Percentiles rank a stretch among this genome's conserved stretches.
phyloP scores from a whole-genome alignment of 2,329 filamentous ascomycete genomes.

The Paraphaeosphaeria sporulosa region DNA sequence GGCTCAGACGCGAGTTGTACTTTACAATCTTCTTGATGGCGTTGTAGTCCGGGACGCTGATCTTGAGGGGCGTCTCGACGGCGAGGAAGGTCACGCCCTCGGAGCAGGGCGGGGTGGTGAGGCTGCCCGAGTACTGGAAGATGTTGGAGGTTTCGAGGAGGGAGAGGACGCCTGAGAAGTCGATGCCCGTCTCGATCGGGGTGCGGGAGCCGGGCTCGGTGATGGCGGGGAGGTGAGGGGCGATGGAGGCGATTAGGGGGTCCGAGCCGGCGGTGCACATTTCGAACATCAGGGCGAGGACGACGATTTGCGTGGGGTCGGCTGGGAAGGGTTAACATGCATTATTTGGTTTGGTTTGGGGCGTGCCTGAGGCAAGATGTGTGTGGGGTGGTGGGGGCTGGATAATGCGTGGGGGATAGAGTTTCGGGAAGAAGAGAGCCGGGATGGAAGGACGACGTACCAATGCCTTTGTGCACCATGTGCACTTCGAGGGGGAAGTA shows the following conservation, averaged over 20 bases:
- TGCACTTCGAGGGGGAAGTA: slow-evolving; percentile 61
- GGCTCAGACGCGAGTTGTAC: slow-evolving; percentile 64
- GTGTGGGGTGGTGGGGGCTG: slow-evolving; percentile 4
- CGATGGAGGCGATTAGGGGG: slow-evolving; percentile 40
- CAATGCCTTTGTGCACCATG: slow-evolving; percentile 63
- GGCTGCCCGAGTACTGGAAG: slow-evolving; percentile 64
- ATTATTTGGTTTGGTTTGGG: slow-evolving; percentile 10
- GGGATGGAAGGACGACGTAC: slow-evolving; percentile 37
- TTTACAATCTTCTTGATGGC: slow-evolving; percentile 60
- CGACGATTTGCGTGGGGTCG: slow-evolving; percentile 46
- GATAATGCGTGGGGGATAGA: slow-evolving; percentile 1
- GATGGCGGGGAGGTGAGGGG: slow-evolving; percentile 49
- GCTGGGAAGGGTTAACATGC: slow-evolving; percentile 24
- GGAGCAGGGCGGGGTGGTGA: slow-evolving; percentile 69
- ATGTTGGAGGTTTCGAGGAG: slow-evolving; percentile 51
- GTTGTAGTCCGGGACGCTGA: slow-evolving; percentile 60
- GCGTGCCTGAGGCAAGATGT: slow-evolving; percentile 1
- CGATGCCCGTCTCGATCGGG: slow-evolving; percentile 45
- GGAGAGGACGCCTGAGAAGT: slow-evolving; percentile 53
- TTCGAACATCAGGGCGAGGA: slow-evolving; percentile 54
- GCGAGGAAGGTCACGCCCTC: slow-evolving; percentile 65
- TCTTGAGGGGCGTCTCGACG: slow-evolving; percentile 56
- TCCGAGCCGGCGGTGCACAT: slow-evolving; percentile 44
- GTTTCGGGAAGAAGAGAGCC: not conserved
- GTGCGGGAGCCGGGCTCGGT: slow-evolving; percentile 49